Evolutionary conservation across 208 protist species (phyloP), one percentile per base, ranked within the genome.

Genomic region (Crithidia fasciculata): DNA sequence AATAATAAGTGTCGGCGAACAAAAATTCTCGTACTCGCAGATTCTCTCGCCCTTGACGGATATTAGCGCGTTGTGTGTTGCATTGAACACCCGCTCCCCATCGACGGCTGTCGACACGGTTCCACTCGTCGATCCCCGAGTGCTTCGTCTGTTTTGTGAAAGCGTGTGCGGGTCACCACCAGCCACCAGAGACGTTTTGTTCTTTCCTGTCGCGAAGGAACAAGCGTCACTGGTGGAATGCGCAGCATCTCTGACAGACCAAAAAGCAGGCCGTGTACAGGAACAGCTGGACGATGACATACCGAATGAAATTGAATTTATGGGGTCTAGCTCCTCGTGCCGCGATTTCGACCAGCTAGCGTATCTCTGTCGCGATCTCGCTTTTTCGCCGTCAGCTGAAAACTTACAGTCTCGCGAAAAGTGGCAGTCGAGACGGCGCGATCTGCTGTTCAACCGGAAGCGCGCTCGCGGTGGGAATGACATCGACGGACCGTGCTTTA

Each of bases 281-380:
- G 82, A 91, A 37, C 65, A 71, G 18, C 64, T 93, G 36, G 69
- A 45, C 10, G 69, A 85, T 9, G 71, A 45, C 12, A 90, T 95
- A 68, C 84, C 87, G 10, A 75, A 81, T 45, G 90, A 93, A 69
- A 81, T 93, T 44, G 72, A 74, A 10, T 88, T 91, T 67, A 83
- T 76, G 53, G 80, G 81, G 10, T 72, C 77, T 47, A 93, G 90
- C 53, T 72, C 81, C 2, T 83, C 88, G 0, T 90, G 83, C 57
- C 90, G 90, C 15, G 86, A 92, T 80, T 91, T 88, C 60, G 88
- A 93, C 54, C 86, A 89, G 63, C 71, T 95, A 5, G 90, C 86
- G 6, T 75, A 85, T 50, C 58, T 95, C 10, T 90, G 86, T 58
- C 75, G 90, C 28, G 82, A 80, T 83, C 72, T 76, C 44, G 40